phyloP scores from a whole-genome alignment of 441 rosid genomes.

The Erysimum pusillum region DNA sequence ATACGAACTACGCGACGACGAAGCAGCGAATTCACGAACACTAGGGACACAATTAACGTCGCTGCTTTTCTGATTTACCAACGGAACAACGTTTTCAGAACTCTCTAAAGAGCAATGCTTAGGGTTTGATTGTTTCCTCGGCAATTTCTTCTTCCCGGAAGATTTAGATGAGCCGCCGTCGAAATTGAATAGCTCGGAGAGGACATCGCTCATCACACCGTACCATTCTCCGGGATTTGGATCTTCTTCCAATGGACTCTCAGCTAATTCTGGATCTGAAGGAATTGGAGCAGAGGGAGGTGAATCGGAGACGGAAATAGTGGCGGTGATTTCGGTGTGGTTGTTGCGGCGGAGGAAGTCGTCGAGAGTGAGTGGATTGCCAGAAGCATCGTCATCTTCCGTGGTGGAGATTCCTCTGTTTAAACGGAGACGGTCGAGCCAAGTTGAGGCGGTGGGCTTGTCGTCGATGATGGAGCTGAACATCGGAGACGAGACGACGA shows the following conservation, averaged over 20 bases:
- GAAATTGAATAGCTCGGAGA: conserved; percentile 83
- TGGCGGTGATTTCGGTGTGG: conserved; percentile 30
- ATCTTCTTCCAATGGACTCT: conserved; percentile 43
- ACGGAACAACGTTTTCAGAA: neutral
- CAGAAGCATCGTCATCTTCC: conserved; percentile 58
- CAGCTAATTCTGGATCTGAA: conserved; percentile 36
- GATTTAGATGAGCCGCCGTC: conserved; percentile 37
- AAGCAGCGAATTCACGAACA: conserved; percentile 34
- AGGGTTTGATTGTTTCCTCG: conserved; percentile 88
- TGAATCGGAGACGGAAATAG: conserved; percentile 50
- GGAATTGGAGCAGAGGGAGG: conserved; percentile 45
- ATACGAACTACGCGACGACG: conserved; percentile 53
- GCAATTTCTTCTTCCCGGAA: conserved; percentile 56
- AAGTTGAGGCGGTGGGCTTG: conserved; percentile 63
- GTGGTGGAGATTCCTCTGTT: conserved; percentile 77
- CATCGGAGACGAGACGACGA: conserved; percentile 56
- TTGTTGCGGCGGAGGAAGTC: conserved; percentile 58
- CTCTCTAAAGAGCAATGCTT: conserved; percentile 54
- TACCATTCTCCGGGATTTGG: conserved; percentile 54
- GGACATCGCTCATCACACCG: conserved; percentile 71
- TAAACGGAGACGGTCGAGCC: conserved; percentile 91
- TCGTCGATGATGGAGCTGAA: conserved; percentile 64
- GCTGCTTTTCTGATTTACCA: conserved; percentile 34
- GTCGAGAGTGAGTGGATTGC: conserved; percentile 55
- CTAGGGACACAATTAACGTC: conserved; percentile 37